phyloP scores from a whole-genome alignment of 495 filamentous ascomycete species.

The Sporormia fimetaria region DNA sequence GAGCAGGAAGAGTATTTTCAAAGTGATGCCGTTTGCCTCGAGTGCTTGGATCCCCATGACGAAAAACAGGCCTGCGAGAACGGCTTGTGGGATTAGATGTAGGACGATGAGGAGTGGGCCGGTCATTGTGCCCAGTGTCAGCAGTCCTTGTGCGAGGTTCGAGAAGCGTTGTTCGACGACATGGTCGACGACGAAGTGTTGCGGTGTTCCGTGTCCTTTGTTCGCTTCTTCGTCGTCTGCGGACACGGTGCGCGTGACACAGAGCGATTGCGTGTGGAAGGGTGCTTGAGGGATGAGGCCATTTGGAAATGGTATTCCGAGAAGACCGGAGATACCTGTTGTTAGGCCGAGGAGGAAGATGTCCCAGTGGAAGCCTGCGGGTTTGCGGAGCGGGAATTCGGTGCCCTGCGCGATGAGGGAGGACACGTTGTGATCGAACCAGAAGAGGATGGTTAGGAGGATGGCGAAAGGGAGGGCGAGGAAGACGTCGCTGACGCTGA shows the following conservation, averaged over 20 bases:
- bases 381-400: constrained; percentile 83
- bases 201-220: constrained; percentile 46
- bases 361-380: constrained; percentile 94
- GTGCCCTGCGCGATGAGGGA: constrained; percentile 82
- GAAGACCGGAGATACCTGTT: constrained; percentile 68
- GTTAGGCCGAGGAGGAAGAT: constrained; percentile 84
- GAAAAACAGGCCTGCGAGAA: constrained; percentile 87
- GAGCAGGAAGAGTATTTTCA: constrained; percentile 65
- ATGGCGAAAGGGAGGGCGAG: constrained; percentile 81
- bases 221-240: constrained; percentile 41
- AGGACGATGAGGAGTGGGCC: constrained; percentile 74
- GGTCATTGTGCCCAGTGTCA: constrained; percentile 79
- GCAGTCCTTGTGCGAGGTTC: constrained; percentile 72
- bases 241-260: constrained; percentile 28
- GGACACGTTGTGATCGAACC: constrained; percentile 68
- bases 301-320: constrained; percentile 85
- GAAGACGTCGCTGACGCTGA: constrained; percentile 63
- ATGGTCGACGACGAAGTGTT: constrained; percentile 43
- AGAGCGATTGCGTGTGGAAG: constrained; percentile 75
- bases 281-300: constrained; percentile 74
- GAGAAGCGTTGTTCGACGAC: constrained; percentile 88
- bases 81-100: constrained; percentile 74
- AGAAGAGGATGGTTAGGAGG: constrained; percentile 79
- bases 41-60: constrained; percentile 54
- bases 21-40: constrained; percentile 61